These are phyloP conservation scores for Amphirosellinia nigrospora DNA, from an alignment of 495 filamentous ascomycete species.

Conservation along the genomic window DNA sequence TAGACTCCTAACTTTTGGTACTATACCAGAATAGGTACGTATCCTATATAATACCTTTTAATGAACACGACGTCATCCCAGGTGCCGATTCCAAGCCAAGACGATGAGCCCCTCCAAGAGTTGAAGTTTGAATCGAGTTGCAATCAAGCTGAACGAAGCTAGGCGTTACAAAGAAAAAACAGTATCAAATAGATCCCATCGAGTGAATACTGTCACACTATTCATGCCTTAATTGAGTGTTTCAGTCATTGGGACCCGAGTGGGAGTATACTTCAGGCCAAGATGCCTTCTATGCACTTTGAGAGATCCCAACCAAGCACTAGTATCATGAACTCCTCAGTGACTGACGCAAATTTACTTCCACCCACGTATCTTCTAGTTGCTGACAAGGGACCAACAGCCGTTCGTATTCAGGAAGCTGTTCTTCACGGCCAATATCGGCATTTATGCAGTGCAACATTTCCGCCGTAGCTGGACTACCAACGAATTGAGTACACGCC, in stretches of 20 bases:
- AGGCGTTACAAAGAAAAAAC: not conserved
- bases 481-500: conserved; percentile 6
- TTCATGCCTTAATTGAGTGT: not conserved
- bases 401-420: conserved; percentile 25
- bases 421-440: conserved; percentile 12
- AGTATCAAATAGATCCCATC: not conserved
- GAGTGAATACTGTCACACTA: not conserved
- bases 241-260: not conserved
- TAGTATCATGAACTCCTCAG: not conserved
- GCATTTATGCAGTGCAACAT: conserved; percentile 25
- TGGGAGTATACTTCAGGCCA: not conserved
- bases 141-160: not conserved
- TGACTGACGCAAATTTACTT: conserved; percentile 5
- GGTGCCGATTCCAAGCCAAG: not conserved
- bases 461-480: not conserved
- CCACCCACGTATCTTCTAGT: not conserved
- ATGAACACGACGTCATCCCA: conserved; percentile 4
- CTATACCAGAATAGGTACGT: not conserved
- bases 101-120: not conserved
- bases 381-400: conserved; percentile 7
- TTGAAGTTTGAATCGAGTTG: not conserved
- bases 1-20: not conserved
- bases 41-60: not conserved
- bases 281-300: not conserved
- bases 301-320: conserved; percentile 4